These are phyloP conservation scores for Copromyces sp. DNA, from an alignment of 495 filamentous ascomycete genomes.

Conservation along the genomic window DNA sequence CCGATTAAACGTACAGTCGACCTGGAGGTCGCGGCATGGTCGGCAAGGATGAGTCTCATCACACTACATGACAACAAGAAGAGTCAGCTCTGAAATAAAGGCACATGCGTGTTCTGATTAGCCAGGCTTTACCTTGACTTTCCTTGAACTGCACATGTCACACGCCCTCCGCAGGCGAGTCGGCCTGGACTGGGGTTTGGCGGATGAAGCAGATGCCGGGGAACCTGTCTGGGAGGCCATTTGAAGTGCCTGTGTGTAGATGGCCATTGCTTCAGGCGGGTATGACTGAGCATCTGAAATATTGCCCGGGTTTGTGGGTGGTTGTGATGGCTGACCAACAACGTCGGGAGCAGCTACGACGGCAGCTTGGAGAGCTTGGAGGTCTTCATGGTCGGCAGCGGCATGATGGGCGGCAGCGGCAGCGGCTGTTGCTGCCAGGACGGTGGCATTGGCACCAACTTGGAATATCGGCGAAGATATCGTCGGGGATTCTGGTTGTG, in stretches of 20 bases:
- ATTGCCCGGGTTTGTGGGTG: slow-evolving; percentile 7
- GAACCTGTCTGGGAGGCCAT: slow-evolving; percentile 6
- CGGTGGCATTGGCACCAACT: not conserved
- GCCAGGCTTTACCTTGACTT: slow-evolving; percentile 59
- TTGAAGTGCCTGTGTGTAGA: slow-evolving; percentile 9
- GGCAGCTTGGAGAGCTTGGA: slow-evolving; percentile 35
- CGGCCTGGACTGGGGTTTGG: slow-evolving; percentile 12
- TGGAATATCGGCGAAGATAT: not conserved
- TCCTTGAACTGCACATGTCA: slow-evolving; percentile 75
- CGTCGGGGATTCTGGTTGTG: not conserved
- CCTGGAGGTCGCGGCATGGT: slow-evolving; percentile 65
- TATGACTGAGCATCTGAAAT: not conserved
- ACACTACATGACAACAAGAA: slow-evolving; percentile 44
- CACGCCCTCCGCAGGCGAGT: slow-evolving; percentile 68
- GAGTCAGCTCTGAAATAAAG: not conserved
- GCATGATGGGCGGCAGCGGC: slow-evolving; percentile 21
- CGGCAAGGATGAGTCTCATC: slow-evolving; percentile 73
- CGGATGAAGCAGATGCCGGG: slow-evolving; percentile 20
- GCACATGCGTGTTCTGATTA: not conserved
- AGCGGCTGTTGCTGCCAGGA: slow-evolving; percentile 2
- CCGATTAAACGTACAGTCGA: slow-evolving; percentile 74
- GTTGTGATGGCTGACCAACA: slow-evolving; percentile 1
- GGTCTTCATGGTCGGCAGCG: slow-evolving; percentile 21
- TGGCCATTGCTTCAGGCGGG: not conserved
- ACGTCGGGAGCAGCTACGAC: slow-evolving; percentile 19